Conservation (phyloP, 192 early-diverging fungal species). For the Nowakowskiella sp. region DNA sequence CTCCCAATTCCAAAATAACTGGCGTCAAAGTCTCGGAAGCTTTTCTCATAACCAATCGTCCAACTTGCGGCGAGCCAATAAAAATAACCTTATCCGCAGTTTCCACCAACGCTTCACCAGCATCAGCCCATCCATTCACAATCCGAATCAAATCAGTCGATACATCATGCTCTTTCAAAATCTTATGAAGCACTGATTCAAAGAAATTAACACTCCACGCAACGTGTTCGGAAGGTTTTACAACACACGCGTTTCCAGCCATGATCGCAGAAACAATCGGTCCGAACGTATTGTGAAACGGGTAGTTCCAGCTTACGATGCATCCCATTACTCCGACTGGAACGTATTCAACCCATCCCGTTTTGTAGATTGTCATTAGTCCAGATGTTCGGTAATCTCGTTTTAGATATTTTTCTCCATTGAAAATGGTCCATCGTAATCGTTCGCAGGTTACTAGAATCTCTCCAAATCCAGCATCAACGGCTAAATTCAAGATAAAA, state of each 20-base stretch:
- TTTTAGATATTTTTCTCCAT: constrained; percentile 62
- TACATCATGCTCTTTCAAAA: constrained; percentile 64
- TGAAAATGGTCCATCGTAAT: constrained; percentile 68
- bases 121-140: constrained; percentile 69
- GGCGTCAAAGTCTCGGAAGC: constrained; percentile 71
- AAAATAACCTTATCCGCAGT: constrained; percentile 59
- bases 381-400: constrained; percentile 61
- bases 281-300: constrained; percentile 56
- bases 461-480: constrained; percentile 80
- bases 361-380: constrained; percentile 67
- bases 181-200: constrained; percentile 53
- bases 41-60: constrained; percentile 63
- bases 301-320: constrained; percentile 85
- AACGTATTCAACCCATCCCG: constrained; percentile 65
- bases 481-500: constrained; percentile 24
- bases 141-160: constrained; percentile 71
- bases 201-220: constrained; percentile 72
- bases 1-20: constrained; percentile 81
- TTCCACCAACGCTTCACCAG: constrained; percentile 65
- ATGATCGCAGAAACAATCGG: constrained; percentile 76
- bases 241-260: constrained; percentile 75
- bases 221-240: constrained; percentile 79
- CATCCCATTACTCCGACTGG: constrained; percentile 76
- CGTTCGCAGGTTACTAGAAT: constrained; percentile 70
- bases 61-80: constrained; percentile 78